Conservation (phyloP, 2,329 filamentous ascomycete genomes). For the Fusarium oligoseptatum region DNA sequence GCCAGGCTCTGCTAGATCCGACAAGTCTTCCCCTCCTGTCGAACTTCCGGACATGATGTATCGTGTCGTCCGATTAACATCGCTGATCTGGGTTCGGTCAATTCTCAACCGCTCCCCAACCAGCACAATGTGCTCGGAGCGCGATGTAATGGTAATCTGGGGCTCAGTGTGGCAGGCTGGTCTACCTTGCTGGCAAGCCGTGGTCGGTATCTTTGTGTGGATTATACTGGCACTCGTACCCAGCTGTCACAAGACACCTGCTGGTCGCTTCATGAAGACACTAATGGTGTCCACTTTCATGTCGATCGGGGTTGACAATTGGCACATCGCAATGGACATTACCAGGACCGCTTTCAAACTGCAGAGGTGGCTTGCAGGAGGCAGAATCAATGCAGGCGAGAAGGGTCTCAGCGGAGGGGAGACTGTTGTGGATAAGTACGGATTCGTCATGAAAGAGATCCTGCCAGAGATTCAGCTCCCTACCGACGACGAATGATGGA, state of each 20-base stretch:
- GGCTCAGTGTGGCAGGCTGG: constrained; percentile 61
- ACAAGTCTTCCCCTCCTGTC: constrained; percentile 32
- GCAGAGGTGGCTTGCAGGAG: constrained; percentile 58
- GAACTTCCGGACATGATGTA: constrained; percentile 60
- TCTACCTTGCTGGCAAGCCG: constrained; percentile 59
- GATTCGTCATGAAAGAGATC: constrained; percentile 38
- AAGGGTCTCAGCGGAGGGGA: constrained; percentile 45
- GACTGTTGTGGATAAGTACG: constrained; percentile 44
- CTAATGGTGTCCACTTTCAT: constrained; percentile 59
- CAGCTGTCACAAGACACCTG: constrained; percentile 54
- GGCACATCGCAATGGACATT: constrained; percentile 58
- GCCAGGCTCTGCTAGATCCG: constrained; percentile 27
- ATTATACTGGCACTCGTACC: constrained; percentile 59
- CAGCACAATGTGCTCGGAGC: constrained; percentile 53
- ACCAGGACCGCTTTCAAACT: constrained; percentile 55
- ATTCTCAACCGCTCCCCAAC: constrained; percentile 59
- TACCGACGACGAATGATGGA: constrained; percentile 16
- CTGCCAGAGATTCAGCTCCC: constrained; percentile 39
- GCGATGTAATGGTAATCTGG: constrained; percentile 61
- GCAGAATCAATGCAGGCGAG: constrained; percentile 18
- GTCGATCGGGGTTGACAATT: constrained; percentile 63
- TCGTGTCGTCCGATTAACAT: constrained; percentile 59
- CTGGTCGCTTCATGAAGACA: constrained; percentile 61
- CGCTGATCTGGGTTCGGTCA: constrained; percentile 62
- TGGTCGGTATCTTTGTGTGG: constrained; percentile 65